phyloP scores from a whole-genome alignment of 1,284 basidiomycete species.

The Pseudomicrostroma phylloplanum region DNA sequence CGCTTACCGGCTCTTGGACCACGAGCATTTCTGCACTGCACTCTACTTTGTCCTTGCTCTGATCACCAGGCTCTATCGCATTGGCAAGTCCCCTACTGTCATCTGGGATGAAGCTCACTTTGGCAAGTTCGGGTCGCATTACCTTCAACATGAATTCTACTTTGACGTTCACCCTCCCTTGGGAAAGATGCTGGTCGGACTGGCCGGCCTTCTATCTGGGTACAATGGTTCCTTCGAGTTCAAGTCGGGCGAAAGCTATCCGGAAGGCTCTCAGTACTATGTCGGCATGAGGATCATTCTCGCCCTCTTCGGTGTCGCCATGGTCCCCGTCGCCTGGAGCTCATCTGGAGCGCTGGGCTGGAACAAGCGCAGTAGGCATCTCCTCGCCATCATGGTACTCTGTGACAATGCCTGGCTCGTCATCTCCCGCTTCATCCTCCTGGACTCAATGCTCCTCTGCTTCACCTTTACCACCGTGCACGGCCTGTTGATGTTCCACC shows the following conservation, averaged over 20 bases:
- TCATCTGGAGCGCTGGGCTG: conserved; percentile 92
- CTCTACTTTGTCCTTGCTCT: conserved; percentile 88
- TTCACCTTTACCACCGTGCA: conserved; percentile 97
- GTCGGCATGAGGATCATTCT: conserved; percentile 85
- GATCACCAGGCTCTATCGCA: conserved; percentile 88
- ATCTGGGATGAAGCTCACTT: conserved; percentile 80
- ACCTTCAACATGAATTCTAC: conserved; percentile 67
- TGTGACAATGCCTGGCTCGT: conserved; percentile 89
- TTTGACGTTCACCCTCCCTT: conserved; percentile 73
- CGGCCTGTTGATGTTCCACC: conserved; percentile 91
- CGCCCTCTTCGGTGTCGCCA: conserved; percentile 84
- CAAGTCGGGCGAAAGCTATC: conserved; percentile 83
- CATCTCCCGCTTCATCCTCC: conserved; percentile 92
- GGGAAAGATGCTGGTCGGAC: conserved; percentile 95
- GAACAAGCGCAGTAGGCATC: conserved; percentile 79
- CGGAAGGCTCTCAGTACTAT: conserved; percentile 77
- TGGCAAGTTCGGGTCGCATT: conserved; percentile 65
- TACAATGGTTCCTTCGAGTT: conserved; percentile 91
- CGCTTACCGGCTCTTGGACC: conserved; percentile 18
- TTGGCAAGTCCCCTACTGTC: conserved; percentile 78
- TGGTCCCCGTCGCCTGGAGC: conserved; percentile 94
- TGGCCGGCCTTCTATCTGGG: conserved; percentile 81
- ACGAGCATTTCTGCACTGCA: conserved; percentile 51
- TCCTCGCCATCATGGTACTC: conserved; percentile 88
- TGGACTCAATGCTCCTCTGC: conserved; percentile 96